Evolutionary conservation across 2,329 filamentous ascomycete species (phyloP).

Genomic region (Calonectria pteridis): DNA sequence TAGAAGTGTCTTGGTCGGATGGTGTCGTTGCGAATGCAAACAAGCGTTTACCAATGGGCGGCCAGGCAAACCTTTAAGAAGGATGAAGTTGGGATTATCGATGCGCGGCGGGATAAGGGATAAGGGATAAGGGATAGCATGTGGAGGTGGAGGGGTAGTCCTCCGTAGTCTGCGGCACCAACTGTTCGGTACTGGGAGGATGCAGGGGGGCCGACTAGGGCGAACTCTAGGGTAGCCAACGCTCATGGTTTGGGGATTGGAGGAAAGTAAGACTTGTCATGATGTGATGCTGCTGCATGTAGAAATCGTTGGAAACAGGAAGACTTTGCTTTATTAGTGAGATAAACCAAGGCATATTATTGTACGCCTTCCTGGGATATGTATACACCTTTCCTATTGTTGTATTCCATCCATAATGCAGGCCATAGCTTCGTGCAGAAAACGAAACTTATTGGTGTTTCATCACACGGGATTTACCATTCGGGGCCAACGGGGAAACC

Average conservation of each 20-base stretch:
- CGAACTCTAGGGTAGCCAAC: neutral
- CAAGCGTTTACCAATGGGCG: neutral
- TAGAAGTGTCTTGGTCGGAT: neutral
- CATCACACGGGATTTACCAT: neutral
- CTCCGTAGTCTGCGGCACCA: neutral
- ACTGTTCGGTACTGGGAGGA: neutral
- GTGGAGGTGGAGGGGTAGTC: slow-evolving; percentile 15
- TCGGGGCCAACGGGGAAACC: neutral
- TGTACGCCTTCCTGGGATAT: neutral
- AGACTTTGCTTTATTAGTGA: neutral
- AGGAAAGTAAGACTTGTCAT: neutral
- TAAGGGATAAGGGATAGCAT: slow-evolving; percentile 4
- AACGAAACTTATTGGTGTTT: neutral
- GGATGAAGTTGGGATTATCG: neutral
- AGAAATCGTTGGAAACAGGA: neutral
- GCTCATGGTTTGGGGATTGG: neutral
- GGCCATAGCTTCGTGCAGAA: neutral
- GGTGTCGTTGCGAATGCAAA: neutral
- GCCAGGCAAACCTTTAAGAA: neutral
- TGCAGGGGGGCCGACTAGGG: neutral
- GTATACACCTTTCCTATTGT: neutral
- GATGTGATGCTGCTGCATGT: neutral
- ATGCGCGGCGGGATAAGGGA: neutral
- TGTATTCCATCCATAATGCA: neutral
- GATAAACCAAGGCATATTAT: neutral